Percentiles rank a stretch among this genome's conserved stretches.
phyloP scores from a whole-genome alignment of 805 yeast species.

The Candida tibetensis region DNA sequence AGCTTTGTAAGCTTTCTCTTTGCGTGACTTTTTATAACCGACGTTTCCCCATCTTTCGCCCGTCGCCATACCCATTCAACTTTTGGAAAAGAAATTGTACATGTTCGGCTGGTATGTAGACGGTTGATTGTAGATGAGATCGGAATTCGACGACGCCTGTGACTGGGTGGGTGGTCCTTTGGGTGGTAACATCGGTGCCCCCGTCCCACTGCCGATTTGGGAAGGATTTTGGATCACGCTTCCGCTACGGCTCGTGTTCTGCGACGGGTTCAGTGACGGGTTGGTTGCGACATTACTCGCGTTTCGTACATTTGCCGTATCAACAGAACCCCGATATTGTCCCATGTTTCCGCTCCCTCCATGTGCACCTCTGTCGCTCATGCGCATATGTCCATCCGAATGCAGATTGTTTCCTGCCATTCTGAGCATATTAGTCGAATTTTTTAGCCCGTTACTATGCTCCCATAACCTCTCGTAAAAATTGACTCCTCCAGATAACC shows the following conservation, averaged over 20 bases:
- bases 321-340: neutral
- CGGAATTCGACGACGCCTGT: slow-evolving; percentile 3
- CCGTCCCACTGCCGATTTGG: neutral
- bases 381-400: neutral
- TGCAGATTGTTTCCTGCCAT: neutral
- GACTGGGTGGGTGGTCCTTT: neutral
- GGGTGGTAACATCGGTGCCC: neutral
- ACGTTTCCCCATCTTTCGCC: neutral
- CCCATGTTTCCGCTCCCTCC: neutral
- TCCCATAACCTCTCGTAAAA: slow-evolving; percentile 57
- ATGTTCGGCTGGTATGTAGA: slow-evolving; percentile 47
- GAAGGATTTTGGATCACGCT: neutral
- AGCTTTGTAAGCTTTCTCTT: no score
- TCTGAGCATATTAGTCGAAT: neutral
- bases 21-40: no score
- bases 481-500: slow-evolving; percentile 56
- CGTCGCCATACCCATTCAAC: neutral
- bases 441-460: slow-evolving; percentile 14
- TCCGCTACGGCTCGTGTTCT: neutral
- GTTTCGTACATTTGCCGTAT: neutral
- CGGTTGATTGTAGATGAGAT: slow-evolving; percentile 33
- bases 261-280: neutral
- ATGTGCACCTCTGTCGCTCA: neutral
- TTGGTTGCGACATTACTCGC: neutral
- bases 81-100: slow-evolving; percentile 40